Percentiles rank a stretch among this genome's conserved stretches.
Conservation (phyloP, 768 basidiomycete genomes). For the Gloeopeniophorella convolvens region DNA sequence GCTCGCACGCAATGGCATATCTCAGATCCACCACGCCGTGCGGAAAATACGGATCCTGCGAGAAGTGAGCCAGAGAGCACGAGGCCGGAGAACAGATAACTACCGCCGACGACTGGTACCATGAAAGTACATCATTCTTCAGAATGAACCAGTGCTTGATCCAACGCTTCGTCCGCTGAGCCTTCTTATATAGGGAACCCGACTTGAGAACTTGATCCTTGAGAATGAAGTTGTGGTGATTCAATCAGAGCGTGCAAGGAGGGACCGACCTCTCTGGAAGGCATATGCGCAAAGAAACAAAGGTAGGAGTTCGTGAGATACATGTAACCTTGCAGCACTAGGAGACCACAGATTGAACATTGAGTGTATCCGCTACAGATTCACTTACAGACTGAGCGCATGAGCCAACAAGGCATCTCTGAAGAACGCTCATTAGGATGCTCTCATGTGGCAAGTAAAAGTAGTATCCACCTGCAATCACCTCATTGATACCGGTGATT, state of each 20-base stretch:
- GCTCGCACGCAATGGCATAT: slow-evolving; percentile 87
- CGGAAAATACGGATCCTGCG: slow-evolving; percentile 94
- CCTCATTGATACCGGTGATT: slow-evolving; percentile 73
- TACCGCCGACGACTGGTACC: slow-evolving; percentile 93
- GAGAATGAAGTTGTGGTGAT: slow-evolving; percentile 3
- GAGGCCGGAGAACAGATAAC: slow-evolving; percentile 22
- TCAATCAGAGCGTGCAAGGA: neutral
- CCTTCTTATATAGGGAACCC: slow-evolving; percentile 81
- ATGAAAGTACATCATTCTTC: slow-evolving; percentile 92
- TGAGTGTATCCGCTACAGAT: neutral
- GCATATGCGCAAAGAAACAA: slow-evolving; percentile 97
- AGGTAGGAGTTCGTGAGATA: slow-evolving; percentile 90
- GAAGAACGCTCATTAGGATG: slow-evolving; percentile 12
- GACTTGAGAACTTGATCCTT: slow-evolving; percentile 93
- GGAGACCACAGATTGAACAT: slow-evolving; percentile 8
- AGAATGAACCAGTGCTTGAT: slow-evolving; percentile 95
- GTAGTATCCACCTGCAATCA: slow-evolving; percentile 60
- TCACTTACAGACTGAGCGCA: slow-evolving; percentile 80
- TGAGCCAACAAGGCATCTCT: slow-evolving; percentile 94
- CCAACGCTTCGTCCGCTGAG: slow-evolving; percentile 85
- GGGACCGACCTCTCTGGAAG: slow-evolving; percentile 66
- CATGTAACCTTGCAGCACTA: slow-evolving; percentile 96
- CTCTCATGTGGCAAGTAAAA: slow-evolving; percentile 6
- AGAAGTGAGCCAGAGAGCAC: slow-evolving; percentile 3
- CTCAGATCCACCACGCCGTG: slow-evolving; percentile 94